A percentile compares a stretch with the other conserved stretches of the same genome.
phyloP scores from a whole-genome alignment of 1,284 basidiomycete species.

The Ustilago esculenta region DNA sequence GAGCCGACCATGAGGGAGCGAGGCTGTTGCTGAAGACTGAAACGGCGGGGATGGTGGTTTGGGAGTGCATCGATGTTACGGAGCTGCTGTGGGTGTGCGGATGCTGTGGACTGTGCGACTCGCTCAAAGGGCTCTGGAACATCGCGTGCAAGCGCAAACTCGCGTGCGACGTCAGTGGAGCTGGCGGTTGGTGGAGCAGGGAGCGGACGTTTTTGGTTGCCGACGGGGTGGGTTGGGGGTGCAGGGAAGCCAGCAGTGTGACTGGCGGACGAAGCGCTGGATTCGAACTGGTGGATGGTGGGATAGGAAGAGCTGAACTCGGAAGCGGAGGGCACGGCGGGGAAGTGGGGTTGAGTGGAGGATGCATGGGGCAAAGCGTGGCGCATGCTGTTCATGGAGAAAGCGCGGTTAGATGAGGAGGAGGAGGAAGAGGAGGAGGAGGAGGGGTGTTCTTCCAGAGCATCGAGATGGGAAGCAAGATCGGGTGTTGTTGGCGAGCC shows the following conservation, averaged over 20 bases:
- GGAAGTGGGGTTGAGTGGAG: slow-evolving; percentile 13
- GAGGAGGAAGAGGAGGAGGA: slow-evolving; percentile 1
- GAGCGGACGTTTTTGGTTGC: slow-evolving; percentile 37
- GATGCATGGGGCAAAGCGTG: slow-evolving; percentile 17
- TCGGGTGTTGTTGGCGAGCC: slow-evolving; percentile 13
- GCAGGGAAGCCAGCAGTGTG: slow-evolving; percentile 29
- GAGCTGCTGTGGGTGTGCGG: slow-evolving; percentile 4
- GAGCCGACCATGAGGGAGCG: slow-evolving; percentile 36
- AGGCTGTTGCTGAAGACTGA: slow-evolving; percentile 25
- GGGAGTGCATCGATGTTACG: slow-evolving; percentile 38
- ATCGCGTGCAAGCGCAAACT: slow-evolving; percentile 44
- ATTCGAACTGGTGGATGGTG: slow-evolving; percentile 57
- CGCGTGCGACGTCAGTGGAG: slow-evolving; percentile 36
- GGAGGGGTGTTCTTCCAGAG: slow-evolving; percentile 18
- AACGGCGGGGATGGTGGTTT: slow-evolving; percentile 19
- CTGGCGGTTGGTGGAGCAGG: slow-evolving; percentile 41
- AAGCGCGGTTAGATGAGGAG: slow-evolving; percentile 6
- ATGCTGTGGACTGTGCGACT: slow-evolving; percentile 3
- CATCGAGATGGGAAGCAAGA: slow-evolving; percentile 29
- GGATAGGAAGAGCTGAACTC: slow-evolving; percentile 53
- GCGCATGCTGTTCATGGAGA: slow-evolving; percentile 24
- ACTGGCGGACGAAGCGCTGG: not conserved
- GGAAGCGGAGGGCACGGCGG: slow-evolving; percentile 40
- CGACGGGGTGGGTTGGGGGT: slow-evolving; percentile 41
- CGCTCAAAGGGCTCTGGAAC: slow-evolving; percentile 48